phyloP scores from a whole-genome alignment of 305 asterid genomes.

The Lippia alba region DNA sequence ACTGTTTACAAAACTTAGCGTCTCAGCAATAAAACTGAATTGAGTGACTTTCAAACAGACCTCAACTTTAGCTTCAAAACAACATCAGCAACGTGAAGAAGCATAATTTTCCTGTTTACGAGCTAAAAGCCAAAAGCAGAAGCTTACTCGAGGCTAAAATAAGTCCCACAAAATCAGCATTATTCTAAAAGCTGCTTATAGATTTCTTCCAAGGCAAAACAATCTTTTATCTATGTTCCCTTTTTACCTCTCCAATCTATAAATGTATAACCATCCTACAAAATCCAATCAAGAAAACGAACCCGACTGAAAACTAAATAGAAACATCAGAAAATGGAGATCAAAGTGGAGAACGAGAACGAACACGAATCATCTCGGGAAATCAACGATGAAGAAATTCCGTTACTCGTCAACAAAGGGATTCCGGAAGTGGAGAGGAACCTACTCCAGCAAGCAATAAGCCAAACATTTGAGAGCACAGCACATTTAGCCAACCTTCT shows the following conservation, averaged over 20 bases:
- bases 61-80: conserved; percentile 15
- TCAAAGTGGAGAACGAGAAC: conserved; percentile 37
- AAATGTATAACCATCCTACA: conserved; percentile 37
- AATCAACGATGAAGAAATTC: conserved; percentile 43
- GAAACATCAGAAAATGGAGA: conserved; percentile 53
- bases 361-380: conserved; percentile 41
- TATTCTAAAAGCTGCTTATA: not conserved
- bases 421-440: conserved; percentile 64
- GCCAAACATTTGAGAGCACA: conserved; percentile 84
- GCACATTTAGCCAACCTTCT: conserved; percentile 87
- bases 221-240: too few species aligned
- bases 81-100: conserved; percentile 1
- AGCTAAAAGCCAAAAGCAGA: conserved; percentile 20
- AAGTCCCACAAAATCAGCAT: conserved; percentile 9
- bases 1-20: conserved; percentile 38
- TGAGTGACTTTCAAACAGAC: conserved; percentile 18
- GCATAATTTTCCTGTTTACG: conserved; percentile 8
- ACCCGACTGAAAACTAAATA: not conserved
- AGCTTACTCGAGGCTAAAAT: conserved; percentile 11
- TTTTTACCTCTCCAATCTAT: too few species aligned
- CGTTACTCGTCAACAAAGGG: conserved; percentile 50
- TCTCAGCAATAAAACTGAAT: conserved; percentile 36
- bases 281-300: not conserved
- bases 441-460: conserved; percentile 78
- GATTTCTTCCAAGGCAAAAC: conserved; percentile 66